These are phyloP conservation scores for Trypanosoma avium DNA, from an alignment of 208 protist species.

Conservation along the genomic window DNA sequence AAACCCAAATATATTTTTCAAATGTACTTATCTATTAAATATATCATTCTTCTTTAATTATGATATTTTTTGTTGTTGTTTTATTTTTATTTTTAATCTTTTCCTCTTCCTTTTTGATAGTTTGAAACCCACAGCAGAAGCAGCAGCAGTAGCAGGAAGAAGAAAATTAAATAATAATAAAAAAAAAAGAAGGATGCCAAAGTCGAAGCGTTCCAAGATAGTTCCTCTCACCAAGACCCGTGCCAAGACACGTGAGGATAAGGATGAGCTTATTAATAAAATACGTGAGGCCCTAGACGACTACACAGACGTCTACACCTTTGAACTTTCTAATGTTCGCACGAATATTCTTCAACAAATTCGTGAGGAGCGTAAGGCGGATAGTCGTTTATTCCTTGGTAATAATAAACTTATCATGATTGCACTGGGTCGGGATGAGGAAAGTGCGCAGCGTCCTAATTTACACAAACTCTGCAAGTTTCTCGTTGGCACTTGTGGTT, in stretches of 20 bases:
- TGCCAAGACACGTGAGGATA: slow-evolving; percentile 88
- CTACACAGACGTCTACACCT: slow-evolving; percentile 86
- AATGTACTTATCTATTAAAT: too few relatives aligned
- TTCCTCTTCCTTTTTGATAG: slow-evolving; percentile 18
- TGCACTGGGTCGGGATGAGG: slow-evolving; percentile 85
- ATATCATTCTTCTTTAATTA: too few relatives aligned
- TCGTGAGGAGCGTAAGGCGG: slow-evolving; percentile 77
- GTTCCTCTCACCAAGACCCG: slow-evolving; percentile 89
- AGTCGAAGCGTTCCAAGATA: slow-evolving; percentile 83
- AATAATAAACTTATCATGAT: slow-evolving; percentile 95
- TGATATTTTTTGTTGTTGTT: slow-evolving; percentile 16
- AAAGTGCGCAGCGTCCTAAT: slow-evolving; percentile 73
- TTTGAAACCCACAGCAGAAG: not conserved
- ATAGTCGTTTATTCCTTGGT: slow-evolving; percentile 91
- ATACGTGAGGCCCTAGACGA: slow-evolving; percentile 86
- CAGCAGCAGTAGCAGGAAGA: slow-evolving; percentile 1
- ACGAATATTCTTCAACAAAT: slow-evolving; percentile 92
- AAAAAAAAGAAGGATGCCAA: slow-evolving; percentile 55
- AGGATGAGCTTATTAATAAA: slow-evolving; percentile 89
- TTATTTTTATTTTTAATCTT: slow-evolving; percentile 31
- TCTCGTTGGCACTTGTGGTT: slow-evolving; percentile 84
- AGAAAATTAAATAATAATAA: too few relatives aligned
- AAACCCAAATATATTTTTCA: too few relatives aligned
- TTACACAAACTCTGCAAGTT: slow-evolving; percentile 89
- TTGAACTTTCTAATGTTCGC: slow-evolving; percentile 84